Evolutionary conservation across 306 rosid genomes (phyloP), one percentile per base, ranked within the genome.

Genomic region (Adenanthera pavonina): DNA sequence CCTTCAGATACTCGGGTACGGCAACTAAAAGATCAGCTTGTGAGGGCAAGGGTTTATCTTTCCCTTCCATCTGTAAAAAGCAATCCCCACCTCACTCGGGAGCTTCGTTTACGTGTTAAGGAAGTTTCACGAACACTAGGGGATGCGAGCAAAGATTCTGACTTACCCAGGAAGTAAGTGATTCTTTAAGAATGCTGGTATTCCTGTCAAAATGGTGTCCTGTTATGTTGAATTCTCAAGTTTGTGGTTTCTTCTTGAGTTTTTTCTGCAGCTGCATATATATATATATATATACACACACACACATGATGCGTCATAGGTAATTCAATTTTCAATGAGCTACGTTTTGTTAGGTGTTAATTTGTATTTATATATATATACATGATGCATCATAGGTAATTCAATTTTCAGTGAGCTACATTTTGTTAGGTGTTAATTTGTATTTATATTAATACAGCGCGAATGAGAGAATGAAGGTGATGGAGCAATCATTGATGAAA

Each of bases 121-220:
- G 99, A 95, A 83, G 85, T 91, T 78, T 83, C 89, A 69, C 89
- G 93, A 74, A 81, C 89, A 57, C 85, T 95, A 35, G 98, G 88
- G 74, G 97, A 95, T 80, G 98, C 96, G 83, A 93, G 83, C 90
- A 92, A 89, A 89, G 99, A 95, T 82, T 95, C 97, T 69, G 98
- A 93, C 11, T 87, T 95, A 67, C 92, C 94, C 66, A 89, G 78
- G 84, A 93, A 87, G 99, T 95, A 91, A 66, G 92, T 57, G 49
- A 30, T 25, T 73, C 74, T 70, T 75, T 72, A 70, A 71, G 48
- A 72, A 66, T 75, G 48, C 17, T 82, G 75, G 44, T 68, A 36
- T 57, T 65, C 44, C 40, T 36, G 25, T 57, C 33, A 25, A 76
- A 67, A 15, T 51, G 73, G 35, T 85, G 76, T 48, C 44, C 64